Percentiles rank a stretch among this genome's conserved stretches.
These are phyloP conservation scores for Daldinia grandis DNA, from an alignment of 495 filamentous ascomycete species.

Conservation along the genomic window DNA sequence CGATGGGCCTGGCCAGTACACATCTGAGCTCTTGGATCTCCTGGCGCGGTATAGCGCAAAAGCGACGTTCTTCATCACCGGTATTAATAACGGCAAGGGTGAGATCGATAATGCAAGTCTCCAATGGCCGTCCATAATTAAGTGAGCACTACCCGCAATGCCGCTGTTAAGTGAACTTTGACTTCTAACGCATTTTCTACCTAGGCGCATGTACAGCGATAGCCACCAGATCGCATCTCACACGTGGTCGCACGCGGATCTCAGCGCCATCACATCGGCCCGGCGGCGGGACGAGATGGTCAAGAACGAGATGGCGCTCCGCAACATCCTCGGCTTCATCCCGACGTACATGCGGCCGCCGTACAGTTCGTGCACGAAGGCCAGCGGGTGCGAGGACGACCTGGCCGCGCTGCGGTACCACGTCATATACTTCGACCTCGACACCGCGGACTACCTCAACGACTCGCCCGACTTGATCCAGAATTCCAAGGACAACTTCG, in stretches of 20 bases:
- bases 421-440: constrained; percentile 69
- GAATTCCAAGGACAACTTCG: constrained; percentile 68
- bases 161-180: neutral
- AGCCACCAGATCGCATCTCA: constrained; percentile 79
- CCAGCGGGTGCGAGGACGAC: constrained; percentile 56
- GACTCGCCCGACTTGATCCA: constrained; percentile 63
- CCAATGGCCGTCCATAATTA: constrained; percentile 41
- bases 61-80: constrained; percentile 76
- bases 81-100: constrained; percentile 70
- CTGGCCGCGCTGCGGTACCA: constrained; percentile 69
- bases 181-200: neutral
- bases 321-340: constrained; percentile 72
- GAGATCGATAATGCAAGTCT: constrained; percentile 53
- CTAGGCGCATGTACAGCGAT: constrained; percentile 65
- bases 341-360: constrained; percentile 84
- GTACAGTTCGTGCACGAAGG: constrained; percentile 66
- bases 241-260: constrained; percentile 75
- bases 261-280: constrained; percentile 59
- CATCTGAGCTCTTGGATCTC: constrained; percentile 69
- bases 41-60: constrained; percentile 69
- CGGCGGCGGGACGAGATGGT: constrained; percentile 66
- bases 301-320: constrained; percentile 73
- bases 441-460: constrained; percentile 72
- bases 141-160: constrained; percentile 20
- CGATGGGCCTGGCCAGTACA: constrained; percentile 73